Base-by-base conservation (phyloP, 2,329 filamentous ascomycete species). In the Coccinonectria pachysandricola region DNA sequence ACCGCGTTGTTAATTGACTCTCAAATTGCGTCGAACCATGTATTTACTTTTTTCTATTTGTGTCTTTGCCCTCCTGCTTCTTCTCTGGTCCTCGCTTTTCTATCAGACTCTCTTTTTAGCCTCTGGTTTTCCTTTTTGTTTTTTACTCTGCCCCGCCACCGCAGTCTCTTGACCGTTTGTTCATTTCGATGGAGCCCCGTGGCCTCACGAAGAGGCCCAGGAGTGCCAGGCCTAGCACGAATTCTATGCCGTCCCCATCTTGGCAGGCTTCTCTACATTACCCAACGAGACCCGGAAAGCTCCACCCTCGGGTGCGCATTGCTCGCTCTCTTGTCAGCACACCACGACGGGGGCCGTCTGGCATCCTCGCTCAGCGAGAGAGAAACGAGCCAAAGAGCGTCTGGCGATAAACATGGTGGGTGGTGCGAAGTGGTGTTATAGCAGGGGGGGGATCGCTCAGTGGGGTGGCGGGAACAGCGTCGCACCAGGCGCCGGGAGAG, bases 401-500 rank as follows among this genome's bases (percentile, higher is more conserved):
- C 21, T 29, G 30, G 13, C 29, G 28, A 32, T 35, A 32, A 24
- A n/a, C 22, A 36, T 33, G 42, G 39, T 43, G 40, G 34, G 35
- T 39, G 38, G 37, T 39, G 35, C 39, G 34, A 42, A n/a, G 40
- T 39, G 39, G 46, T 39, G 42, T 43, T 39, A 26, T 26, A 26
- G 35, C 43, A 40, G 34, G 45, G 38, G 37, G 30, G 11, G 12
- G 25, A n/a, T n/a, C n/a, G n/a, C n/a, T n/a, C 21, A 37, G 37
- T 37, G 45, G 49, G 36, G 48, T 49, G 47, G 31, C 31, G 42
- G 37, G 33, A 52, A 40, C 49, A 50, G 40, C 21, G 50, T 54
- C 42, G 42, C 43, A 52, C 50, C 40, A 44, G 41, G 27, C 29
- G 31, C 32, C 34, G 29, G 30, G 24, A 34, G 20, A n/a, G n/a